Evolutionary conservation across 108 stramenopile genomes (phyloP).

Genomic region (Bacterosira constricta): DNA sequence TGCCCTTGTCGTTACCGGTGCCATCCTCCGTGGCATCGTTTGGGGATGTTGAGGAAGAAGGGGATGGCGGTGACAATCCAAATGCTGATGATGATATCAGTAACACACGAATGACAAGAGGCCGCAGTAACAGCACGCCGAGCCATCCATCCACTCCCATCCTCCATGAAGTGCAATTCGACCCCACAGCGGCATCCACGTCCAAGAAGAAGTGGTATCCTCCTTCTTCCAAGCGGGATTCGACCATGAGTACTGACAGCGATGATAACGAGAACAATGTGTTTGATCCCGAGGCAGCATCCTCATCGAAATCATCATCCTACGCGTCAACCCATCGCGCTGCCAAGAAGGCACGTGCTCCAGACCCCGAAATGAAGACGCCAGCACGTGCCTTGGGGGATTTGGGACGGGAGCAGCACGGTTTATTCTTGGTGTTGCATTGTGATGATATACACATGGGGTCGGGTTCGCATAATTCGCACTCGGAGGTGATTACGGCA

Average conservation of each 20-base stretch:
- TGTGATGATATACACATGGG: constrained; percentile 75
- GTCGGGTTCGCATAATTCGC: constrained; percentile 2
- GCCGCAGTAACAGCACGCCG: no score
- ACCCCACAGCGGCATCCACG: constrained; percentile 46
- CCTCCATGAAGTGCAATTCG: constrained; percentile 41
- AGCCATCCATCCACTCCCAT: constrained; percentile 14
- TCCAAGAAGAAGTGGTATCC: constrained; percentile 27
- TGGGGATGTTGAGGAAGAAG: not conserved
- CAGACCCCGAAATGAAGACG: constrained; percentile 14
- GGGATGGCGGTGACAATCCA: not conserved
- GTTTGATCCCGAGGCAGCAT: constrained; percentile 46
- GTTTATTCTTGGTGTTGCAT: constrained; percentile 75
- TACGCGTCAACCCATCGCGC: constrained; percentile 27
- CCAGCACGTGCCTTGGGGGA: constrained; percentile 67
- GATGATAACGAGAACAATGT: not conserved
- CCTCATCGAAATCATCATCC: constrained; percentile 5
- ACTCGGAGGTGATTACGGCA: constrained; percentile 51
- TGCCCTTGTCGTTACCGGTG: no score
- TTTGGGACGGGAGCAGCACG: constrained; percentile 62
- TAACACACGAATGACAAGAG: no score
- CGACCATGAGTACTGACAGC: not conserved
- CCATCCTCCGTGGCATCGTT: no score
- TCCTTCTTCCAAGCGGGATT: constrained; percentile 4
- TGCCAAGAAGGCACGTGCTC: constrained; percentile 24
- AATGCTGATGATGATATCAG: constrained; percentile 6